These are phyloP conservation scores for Golubevia pallescens DNA, from an alignment of 1,284 basidiomycete species.

Conservation along the genomic window DNA sequence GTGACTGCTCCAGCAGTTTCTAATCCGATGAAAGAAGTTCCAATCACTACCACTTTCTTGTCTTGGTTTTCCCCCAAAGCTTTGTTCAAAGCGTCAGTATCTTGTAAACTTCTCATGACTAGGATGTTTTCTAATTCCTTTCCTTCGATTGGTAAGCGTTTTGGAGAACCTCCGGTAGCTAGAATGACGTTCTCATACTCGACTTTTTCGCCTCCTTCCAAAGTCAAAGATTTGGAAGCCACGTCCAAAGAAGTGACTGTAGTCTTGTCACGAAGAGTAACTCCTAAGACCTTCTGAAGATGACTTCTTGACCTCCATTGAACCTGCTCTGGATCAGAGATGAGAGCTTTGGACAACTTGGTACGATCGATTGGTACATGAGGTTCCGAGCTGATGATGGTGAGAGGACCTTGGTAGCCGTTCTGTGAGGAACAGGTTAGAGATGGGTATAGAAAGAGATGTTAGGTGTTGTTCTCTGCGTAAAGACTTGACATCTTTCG, in stretches of 20 bases:
- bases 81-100: slow-evolving; percentile 78
- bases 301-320: slow-evolving; percentile 77
- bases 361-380: slow-evolving; percentile 87
- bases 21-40: slow-evolving; percentile 92
- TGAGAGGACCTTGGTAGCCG: slow-evolving; percentile 79
- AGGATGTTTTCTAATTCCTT: slow-evolving; percentile 79
- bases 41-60: slow-evolving; percentile 81
- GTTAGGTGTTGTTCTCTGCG: neutral
- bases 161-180: slow-evolving; percentile 65
- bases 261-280: slow-evolving; percentile 74
- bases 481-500: neutral
- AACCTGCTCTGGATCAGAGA: slow-evolving; percentile 78
- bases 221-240: slow-evolving; percentile 30
- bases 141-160: slow-evolving; percentile 79
- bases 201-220: slow-evolving; percentile 55
- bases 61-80: slow-evolving; percentile 67
- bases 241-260: slow-evolving; percentile 37
- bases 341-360: slow-evolving; percentile 85
- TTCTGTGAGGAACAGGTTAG: slow-evolving; percentile 67
- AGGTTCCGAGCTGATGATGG: slow-evolving; percentile 78
- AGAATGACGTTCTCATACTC: slow-evolving; percentile 65
- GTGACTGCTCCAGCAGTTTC: slow-evolving; percentile 80
- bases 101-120: slow-evolving; percentile 76
- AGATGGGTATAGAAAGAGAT: slow-evolving; percentile 3
- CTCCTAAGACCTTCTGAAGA: slow-evolving; percentile 80